Conservation (phyloP, 352 stramenopile species). For the Globisporangium camurandrum region DNA sequence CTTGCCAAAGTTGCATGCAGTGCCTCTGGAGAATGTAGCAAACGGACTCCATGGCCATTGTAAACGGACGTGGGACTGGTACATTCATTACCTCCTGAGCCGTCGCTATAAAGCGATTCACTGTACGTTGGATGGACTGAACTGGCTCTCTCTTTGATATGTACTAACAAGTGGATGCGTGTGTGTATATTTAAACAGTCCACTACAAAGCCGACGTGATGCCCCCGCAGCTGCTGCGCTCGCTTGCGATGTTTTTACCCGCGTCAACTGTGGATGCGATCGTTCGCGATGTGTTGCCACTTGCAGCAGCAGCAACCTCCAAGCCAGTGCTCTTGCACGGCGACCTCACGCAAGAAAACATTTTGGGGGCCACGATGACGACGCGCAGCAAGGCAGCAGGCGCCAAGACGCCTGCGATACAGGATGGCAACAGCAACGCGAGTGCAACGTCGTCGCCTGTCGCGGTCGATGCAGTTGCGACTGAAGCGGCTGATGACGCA, state of each 20-base stretch:
- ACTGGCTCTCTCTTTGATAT: not conserved
- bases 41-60: slow-evolving; percentile 50
- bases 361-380: slow-evolving; percentile 41
- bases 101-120: slow-evolving; percentile 53
- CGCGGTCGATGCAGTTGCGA: not conserved
- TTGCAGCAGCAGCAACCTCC: slow-evolving; percentile 8
- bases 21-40: slow-evolving; percentile 35
- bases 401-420: too few relatives aligned
- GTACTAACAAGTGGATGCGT: not conserved
- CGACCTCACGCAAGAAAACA: slow-evolving; percentile 83
- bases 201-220: slow-evolving; percentile 49
- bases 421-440: not conserved
- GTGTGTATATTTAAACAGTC: slow-evolving; percentile 20
- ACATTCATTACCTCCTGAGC: slow-evolving; percentile 66
- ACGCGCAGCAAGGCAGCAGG: not conserved
- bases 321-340: slow-evolving; percentile 67
- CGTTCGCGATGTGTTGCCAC: slow-evolving; percentile 31
- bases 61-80: slow-evolving; percentile 74
- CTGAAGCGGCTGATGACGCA: not conserved
- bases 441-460: not conserved
- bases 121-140: slow-evolving; percentile 42
- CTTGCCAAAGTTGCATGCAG: slow-evolving; percentile 46
- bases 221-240: slow-evolving; percentile 47
- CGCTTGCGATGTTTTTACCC: slow-evolving; percentile 57
- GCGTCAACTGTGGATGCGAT: slow-evolving; percentile 19